Conservation (phyloP, 768 basidiomycete genomes). For the Coprinopsis strossmayeri region DNA sequence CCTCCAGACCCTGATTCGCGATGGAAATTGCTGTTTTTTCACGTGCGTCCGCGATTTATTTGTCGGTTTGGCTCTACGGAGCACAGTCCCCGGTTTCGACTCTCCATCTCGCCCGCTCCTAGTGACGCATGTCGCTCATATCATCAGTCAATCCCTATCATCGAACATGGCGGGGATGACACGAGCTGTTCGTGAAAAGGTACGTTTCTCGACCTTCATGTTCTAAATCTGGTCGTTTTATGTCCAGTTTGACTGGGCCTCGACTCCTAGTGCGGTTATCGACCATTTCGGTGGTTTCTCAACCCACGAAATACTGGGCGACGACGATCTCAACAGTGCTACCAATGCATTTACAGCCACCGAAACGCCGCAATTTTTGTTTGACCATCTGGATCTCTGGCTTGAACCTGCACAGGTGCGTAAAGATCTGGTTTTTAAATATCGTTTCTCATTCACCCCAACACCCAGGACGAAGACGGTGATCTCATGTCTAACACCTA, state of each 20-base stretch:
- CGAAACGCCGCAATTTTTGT: neutral
- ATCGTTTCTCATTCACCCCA: neutral
- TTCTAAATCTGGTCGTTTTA: neutral
- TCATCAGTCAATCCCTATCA: conserved; percentile 8
- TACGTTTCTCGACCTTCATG: too few species aligned
- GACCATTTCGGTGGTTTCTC: conserved; percentile 5
- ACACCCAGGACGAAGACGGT: neutral
- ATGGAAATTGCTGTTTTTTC: neutral
- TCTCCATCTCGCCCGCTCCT: neutral
- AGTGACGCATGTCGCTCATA: conserved; percentile 2
- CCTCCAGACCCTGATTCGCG: conserved; percentile 4
- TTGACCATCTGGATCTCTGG: conserved; percentile 4
- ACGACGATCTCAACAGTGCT: conserved; percentile 6
- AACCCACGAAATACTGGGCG: neutral
- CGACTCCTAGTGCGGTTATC: conserved; percentile 1
- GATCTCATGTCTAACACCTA: conserved; percentile 5
- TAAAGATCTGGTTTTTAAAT: neutral
- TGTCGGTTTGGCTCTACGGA: neutral
- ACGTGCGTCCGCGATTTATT: neutral
- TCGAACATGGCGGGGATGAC: neutral
- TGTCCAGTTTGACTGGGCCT: conserved; percentile 6
- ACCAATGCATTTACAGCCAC: conserved; percentile 5
- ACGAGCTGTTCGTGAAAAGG: neutral
- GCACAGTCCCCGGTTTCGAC: neutral
- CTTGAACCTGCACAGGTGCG: conserved; percentile 3